These are phyloP conservation scores for Elsinoe arachidis DNA, from an alignment of 2,329 filamentous ascomycete genomes.

Conservation along the genomic window DNA sequence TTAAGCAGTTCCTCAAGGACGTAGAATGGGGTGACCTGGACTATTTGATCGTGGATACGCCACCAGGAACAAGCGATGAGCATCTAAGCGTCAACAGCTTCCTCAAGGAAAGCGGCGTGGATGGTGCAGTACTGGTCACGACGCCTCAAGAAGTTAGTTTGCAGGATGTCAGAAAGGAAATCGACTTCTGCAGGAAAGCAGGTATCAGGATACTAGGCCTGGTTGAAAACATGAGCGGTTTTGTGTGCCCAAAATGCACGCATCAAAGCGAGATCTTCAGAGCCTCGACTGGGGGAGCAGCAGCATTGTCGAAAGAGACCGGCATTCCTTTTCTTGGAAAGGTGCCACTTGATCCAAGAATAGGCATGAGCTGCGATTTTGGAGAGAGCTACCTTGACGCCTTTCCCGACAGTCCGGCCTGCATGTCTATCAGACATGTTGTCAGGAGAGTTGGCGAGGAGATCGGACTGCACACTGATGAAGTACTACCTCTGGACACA, in stretches of 20 bases:
- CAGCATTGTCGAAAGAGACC: constrained; percentile 73
- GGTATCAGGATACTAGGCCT: constrained; percentile 80
- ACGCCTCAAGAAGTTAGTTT: constrained; percentile 92
- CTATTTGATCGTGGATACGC: constrained; percentile 87
- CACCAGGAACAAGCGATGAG: constrained; percentile 90
- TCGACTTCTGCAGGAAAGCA: constrained; percentile 94
- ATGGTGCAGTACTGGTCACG: constrained; percentile 85
- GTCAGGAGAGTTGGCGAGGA: constrained; percentile 55
- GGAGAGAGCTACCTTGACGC: constrained; percentile 95
- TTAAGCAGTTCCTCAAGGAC: constrained; percentile 96
- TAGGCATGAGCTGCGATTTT: constrained; percentile 93
- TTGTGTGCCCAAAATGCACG: constrained; percentile 88
- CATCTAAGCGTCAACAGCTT: constrained; percentile 90
- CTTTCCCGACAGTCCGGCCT: constrained; percentile 88
- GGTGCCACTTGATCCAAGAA: constrained; percentile 85
- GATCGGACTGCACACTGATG: constrained; percentile 25
- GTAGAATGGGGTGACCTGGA: constrained; percentile 96
- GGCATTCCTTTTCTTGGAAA: constrained; percentile 79
- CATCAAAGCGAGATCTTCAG: constrained; percentile 76
- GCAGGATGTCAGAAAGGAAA: constrained; percentile 90
- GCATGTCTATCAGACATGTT: constrained; percentile 68
- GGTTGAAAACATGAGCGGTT: constrained; percentile 97
- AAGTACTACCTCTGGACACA: constrained; percentile 19
- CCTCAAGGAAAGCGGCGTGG: constrained; percentile 81
- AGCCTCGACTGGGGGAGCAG: constrained; percentile 81